Evolutionary conservation across 2,329 filamentous ascomycete species (phyloP), one percentile per base, ranked within the genome.

Genomic region (Fusarium sp.): DNA sequence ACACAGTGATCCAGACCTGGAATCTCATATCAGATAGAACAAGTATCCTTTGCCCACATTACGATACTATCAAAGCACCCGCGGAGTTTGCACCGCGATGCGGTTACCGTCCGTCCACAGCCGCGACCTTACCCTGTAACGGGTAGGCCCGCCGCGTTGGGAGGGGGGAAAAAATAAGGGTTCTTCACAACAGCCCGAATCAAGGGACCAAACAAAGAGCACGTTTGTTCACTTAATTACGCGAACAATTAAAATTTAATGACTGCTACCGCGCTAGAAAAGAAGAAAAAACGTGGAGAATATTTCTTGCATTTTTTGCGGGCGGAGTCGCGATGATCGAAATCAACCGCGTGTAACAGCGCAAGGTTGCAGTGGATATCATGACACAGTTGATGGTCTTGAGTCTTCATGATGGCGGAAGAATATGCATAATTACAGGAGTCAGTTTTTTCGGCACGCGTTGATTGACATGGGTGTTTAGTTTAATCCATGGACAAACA

Each of bases 251-350:
- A 18, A 44, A 37, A 37, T 37, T 9, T 37, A 11, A 21, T 11
- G 30, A 46, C 25, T 43, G 23, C 25, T 28, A 31, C n/a, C 21
- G 52, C 26, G 51, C 59, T 52, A 65, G n/a, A 34, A 26, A 41
- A 45, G 37, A 26, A 41, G 19, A 41, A 50, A 26, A n/a, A 52
- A 37, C 53, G 30, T 31, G 45, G 44, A 49, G 41, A 65, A 26
- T 57, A 48, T 46, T 62, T 42, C 41, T 39, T 65, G 65, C 44
- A 37, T 67, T 28, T 31, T 26, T 26, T 57, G 57, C 51, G 62
- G 57, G 57, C 57, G 37, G 57, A 53, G 30, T 67, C 21, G 42
- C 34, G 66, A 54, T 62, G 66, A 70, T 67, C 62, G 34, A 70
- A 69, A 69, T 69, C 61, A 69, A 25, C 51, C 23, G 12, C 23